These are phyloP conservation scores for Nepenthes alata DNA, from an alignment of 179 eudicot species.

Conservation along the genomic window DNA sequence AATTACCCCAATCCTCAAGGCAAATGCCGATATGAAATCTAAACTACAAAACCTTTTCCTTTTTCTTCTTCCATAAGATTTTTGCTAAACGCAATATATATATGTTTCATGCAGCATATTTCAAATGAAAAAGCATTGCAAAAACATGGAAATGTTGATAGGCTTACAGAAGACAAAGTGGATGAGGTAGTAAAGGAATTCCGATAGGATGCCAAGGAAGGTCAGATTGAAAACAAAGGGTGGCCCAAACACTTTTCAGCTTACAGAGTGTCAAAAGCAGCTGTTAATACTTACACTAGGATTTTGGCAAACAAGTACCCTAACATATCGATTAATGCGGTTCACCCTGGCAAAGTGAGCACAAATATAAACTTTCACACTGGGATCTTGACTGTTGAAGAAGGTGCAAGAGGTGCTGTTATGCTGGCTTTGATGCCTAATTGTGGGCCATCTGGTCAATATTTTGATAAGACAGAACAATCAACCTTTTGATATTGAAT, in stretches of 20 bases:
- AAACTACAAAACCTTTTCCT: no score
- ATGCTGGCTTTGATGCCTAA: slow-evolving; percentile 15
- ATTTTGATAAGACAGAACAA: slow-evolving; percentile 6
- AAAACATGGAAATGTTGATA: slow-evolving; percentile 9
- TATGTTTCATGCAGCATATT: slow-evolving; percentile 4
- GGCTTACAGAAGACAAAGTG: slow-evolving; percentile 21
- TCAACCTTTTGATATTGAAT: no score
- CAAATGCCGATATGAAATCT: no score
- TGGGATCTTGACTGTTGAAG: slow-evolving; percentile 18
- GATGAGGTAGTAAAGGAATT: slow-evolving; percentile 15
- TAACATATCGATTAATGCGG: no score
- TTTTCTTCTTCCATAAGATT: no score
- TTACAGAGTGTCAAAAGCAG: slow-evolving; percentile 17
- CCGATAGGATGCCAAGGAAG: slow-evolving; percentile 12
- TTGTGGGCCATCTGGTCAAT: slow-evolving; percentile 16
- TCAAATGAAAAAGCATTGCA: slow-evolving; percentile 9
- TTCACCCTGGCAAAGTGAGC: slow-evolving; percentile 17
- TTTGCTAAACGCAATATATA: no score
- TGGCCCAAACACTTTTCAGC: slow-evolving; percentile 13
- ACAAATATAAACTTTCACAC: slow-evolving; percentile 17
- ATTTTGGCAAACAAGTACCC: slow-evolving; percentile 12
- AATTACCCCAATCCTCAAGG: no score
- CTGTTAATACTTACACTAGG: slow-evolving; percentile 20
- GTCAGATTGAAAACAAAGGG: slow-evolving; percentile 5
- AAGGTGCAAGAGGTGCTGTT: slow-evolving; percentile 18